Percentiles rank a stretch among this genome's conserved stretches.
phyloP scores from a whole-genome alignment of 2,329 filamentous ascomycete species.

The Pseudogymnoascus sp. region DNA sequence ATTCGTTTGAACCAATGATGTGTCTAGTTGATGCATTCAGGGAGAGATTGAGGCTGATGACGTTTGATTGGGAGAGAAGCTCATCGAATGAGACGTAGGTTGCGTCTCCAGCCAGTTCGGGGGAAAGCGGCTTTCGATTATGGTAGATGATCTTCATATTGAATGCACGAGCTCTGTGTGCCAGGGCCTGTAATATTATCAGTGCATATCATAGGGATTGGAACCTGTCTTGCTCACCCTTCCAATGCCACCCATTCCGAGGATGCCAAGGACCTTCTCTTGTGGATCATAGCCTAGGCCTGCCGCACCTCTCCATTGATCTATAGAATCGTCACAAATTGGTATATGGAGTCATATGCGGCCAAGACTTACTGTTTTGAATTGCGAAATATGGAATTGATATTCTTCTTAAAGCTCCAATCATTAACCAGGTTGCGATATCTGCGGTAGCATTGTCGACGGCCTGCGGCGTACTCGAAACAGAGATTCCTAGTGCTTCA shows the following conservation, averaged over 20 bases:
- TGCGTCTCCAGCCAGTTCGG: conserved; percentile 43
- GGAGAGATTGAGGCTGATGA: conserved; percentile 69
- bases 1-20: conserved; percentile 60
- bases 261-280: conserved; percentile 66
- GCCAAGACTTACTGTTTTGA: not conserved
- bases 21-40: conserved; percentile 65
- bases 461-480: conserved; percentile 68
- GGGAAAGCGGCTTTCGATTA: conserved; percentile 53
- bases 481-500: conserved; percentile 38
- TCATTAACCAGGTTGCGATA: conserved; percentile 65
- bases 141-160: conserved; percentile 67
- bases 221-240: conserved; percentile 5
- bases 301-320: conserved; percentile 41
- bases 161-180: conserved; percentile 61
- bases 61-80: conserved; percentile 58
- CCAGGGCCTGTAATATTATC: conserved; percentile 46
- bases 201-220: not conserved
- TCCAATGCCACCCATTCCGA: conserved; percentile 83
- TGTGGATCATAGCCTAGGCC: conserved; percentile 50
- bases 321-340: not conserved
- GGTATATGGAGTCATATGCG: not conserved
- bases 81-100: conserved; percentile 66
- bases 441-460: conserved; percentile 77
- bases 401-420: conserved; percentile 68
- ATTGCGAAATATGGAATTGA: conserved; percentile 32